Base-by-base conservation (phyloP, 163 green algal genomes). In the Volvox carteri region DNA sequence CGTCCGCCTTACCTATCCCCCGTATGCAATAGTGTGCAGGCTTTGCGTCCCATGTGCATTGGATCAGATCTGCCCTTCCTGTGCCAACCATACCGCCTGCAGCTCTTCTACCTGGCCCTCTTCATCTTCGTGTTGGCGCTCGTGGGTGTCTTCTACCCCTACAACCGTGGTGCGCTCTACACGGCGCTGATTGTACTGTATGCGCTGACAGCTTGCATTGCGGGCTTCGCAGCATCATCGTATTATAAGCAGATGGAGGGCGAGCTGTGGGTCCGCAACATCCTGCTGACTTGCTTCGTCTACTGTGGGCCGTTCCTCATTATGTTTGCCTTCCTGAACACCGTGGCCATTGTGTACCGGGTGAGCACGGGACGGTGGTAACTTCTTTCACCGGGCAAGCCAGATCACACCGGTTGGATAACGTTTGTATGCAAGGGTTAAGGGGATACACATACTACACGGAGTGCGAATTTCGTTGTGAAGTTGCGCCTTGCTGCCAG, bases 101-200 rank as follows among this genome's bases (percentile, higher is more conserved):
- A 97, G 92, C 93, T 97, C 39, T 94, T 98, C 84, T 94, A 92
- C 90, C 92, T 98, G 84, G 94, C 94, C 4, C 79, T 98, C 19
- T 96, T 91, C 91, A 97, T 99, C 84, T 99, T 99, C 80, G 84
- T 89, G 30, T 92, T 99, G 76, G 94, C 97, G 11, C 93, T 98
- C 33, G 91, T 98, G 58, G 97, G 97, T 41, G 93, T 97, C 0
- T 99, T 99, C 94, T 98, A 99, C 91, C 97, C 97, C 11, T 99
- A 99, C 97, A 99, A 99, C 93, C 73, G 87, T n/a, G 98, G 98
- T 39, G 94, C 95, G 14, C 90, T 99, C 80, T 97, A 97, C 92
- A 98, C 96, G 2, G 95, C 96, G 1, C 90, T 96, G 52, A 97
- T 99, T 50, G 93, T 99, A 44, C 92, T 99, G 65, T 99, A 99